phyloP scores from a whole-genome alignment of 345 rosid species.

The Brassica rapa region DNA sequence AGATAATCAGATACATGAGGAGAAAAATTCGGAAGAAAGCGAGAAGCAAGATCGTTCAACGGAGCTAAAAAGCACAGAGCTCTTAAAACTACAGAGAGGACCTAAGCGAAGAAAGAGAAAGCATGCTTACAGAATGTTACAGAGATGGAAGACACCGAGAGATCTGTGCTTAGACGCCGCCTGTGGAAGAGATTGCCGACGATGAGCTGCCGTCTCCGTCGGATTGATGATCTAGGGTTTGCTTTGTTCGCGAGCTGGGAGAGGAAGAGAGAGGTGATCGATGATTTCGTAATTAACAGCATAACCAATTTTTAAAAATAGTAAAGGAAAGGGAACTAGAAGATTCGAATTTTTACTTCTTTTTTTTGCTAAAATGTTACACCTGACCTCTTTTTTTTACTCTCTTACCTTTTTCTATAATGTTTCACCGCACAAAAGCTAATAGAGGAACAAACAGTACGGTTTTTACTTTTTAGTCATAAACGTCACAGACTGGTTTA shows the following conservation, averaged over 20 bases:
- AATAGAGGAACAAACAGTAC: background rate
- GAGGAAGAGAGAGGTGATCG: background rate
- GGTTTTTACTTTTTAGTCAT: background rate
- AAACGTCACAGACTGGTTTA: background rate
- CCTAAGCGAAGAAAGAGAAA: slow-evolving; percentile 16
- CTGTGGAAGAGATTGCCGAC: slow-evolving; percentile 24
- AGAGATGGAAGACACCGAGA: background rate
- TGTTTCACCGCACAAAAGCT: background rate
- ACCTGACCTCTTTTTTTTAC: background rate
- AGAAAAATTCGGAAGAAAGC: too few relatives aligned
- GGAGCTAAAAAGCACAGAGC: background rate
- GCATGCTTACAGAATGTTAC: slow-evolving; percentile 19
- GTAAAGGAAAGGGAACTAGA: background rate
- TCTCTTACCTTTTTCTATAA: background rate
- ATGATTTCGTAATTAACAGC: slow-evolving; percentile 22
- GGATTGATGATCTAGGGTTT: slow-evolving; percentile 42
- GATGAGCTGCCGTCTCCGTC: slow-evolving; percentile 35
- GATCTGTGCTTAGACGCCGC: slow-evolving; percentile 17
- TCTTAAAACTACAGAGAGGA: slow-evolving; percentile 1
- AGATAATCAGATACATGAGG: too few relatives aligned
- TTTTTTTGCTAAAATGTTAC: background rate
- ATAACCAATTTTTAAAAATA: background rate
- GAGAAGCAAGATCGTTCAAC: too few relatives aligned
- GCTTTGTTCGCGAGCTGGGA: slow-evolving; percentile 32
- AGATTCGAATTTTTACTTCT: slow-evolving; percentile 11